Evolutionary conservation across 2,329 filamentous ascomycete genomes (phyloP).

Genomic region (Pyrenochaeta sp.): DNA sequence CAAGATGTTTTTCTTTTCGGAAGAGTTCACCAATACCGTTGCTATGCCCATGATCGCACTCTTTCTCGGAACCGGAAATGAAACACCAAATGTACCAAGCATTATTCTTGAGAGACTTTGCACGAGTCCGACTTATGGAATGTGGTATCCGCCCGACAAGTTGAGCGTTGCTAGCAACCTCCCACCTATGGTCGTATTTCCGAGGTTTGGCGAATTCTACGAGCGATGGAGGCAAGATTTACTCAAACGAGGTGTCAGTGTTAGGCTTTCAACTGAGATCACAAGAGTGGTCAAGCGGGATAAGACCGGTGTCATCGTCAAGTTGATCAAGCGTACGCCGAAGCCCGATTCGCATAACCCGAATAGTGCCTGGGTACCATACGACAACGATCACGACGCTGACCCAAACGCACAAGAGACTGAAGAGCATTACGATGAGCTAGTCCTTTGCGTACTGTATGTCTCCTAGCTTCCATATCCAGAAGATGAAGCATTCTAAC

Average conservation of each 20-base stretch:
- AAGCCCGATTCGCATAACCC: conserved; percentile 55
- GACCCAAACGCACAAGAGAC: conserved; percentile 53
- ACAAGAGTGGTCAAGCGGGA: conserved; percentile 61
- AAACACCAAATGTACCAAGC: conserved; percentile 74
- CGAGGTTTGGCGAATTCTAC: conserved; percentile 69
- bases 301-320: conserved; percentile 61
- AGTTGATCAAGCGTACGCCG: conserved; percentile 54
- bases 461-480: conserved; percentile 10
- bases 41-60: conserved; percentile 76
- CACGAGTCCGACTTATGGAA: conserved; percentile 64
- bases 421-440: conserved; percentile 67
- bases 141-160: conserved; percentile 65
- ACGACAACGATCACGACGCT: conserved; percentile 46
- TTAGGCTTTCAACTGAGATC: conserved; percentile 66
- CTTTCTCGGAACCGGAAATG: conserved; percentile 78
- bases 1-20: conserved; percentile 72
- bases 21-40: conserved; percentile 75
- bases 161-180: conserved; percentile 59
- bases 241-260: conserved; percentile 61
- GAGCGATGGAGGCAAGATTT: conserved; percentile 66
- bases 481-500: conserved; percentile 2
- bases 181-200: conserved; percentile 69
- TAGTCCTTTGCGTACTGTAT: conserved; percentile 69
- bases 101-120: conserved; percentile 67
- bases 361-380: conserved; percentile 54